phyloP scores from a whole-genome alignment of 177 flowering plant species.

The Tripterygium wilfordii region DNA sequence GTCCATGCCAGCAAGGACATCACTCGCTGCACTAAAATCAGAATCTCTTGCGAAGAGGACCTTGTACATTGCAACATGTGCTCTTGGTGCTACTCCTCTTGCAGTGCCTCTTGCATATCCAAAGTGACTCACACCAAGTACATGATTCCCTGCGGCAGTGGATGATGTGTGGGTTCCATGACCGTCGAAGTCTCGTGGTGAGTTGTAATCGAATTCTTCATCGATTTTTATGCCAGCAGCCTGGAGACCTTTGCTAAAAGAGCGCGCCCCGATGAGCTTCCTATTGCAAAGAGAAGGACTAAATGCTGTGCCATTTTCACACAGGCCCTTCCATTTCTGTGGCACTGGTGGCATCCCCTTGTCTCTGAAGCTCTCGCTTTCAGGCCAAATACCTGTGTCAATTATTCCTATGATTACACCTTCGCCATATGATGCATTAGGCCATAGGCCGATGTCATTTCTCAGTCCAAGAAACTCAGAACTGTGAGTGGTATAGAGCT shows the following conservation, averaged over 20 bases:
- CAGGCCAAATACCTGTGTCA: conserved; percentile 30
- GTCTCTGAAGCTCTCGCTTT: no score
- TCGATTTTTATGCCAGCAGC: conserved; percentile 1
- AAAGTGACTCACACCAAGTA: conserved; percentile 5
- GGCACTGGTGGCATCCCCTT: conserved; percentile 23
- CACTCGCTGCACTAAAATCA: not conserved
- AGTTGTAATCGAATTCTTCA: conserved; percentile 17
- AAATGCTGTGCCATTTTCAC: conserved; percentile 24
- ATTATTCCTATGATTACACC: conserved; percentile 33
- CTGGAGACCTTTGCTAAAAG: conserved; percentile 16
- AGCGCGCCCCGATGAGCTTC: conserved; percentile 23
- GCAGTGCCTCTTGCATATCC: conserved; percentile 18
- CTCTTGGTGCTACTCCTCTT: conserved; percentile 12
- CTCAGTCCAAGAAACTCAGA: conserved; percentile 17
- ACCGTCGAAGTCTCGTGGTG: conserved; percentile 26
- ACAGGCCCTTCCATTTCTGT: conserved; percentile 31
- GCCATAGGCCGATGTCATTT: conserved; percentile 14
- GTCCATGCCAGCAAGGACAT: no score
- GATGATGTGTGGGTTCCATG: conserved; percentile 26
- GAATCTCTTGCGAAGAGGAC: not conserved
- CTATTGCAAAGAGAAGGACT: no score
- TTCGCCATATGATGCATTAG: conserved; percentile 9
- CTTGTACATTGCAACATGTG: conserved; percentile 13
- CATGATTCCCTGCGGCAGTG: conserved; percentile 17
- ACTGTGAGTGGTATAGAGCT: conserved; percentile 22